Conservation (phyloP, 768 basidiomycete genomes). For the Auricularia sp. region DNA sequence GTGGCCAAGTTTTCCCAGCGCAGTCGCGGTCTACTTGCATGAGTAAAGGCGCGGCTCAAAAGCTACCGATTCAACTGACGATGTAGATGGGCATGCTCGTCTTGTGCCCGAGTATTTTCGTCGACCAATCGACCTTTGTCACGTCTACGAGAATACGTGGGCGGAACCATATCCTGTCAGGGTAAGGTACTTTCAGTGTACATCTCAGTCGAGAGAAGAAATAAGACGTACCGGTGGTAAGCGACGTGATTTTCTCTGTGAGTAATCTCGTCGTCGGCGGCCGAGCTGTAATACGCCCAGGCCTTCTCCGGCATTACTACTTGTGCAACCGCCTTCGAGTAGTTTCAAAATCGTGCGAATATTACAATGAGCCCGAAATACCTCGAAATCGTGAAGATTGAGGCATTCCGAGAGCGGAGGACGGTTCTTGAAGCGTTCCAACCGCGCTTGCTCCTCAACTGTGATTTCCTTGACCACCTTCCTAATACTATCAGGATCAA, state of each 20-base stretch:
- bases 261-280: conserved; percentile 91
- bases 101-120: conserved; percentile 67
- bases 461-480: conserved; percentile 55
- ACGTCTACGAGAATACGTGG: conserved; percentile 81
- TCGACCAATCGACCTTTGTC: conserved; percentile 76
- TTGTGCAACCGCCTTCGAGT: conserved; percentile 66
- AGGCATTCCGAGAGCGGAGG: conserved; percentile 73
- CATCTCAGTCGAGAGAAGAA: conserved; percentile 9
- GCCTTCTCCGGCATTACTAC: conserved; percentile 75
- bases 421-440: conserved; percentile 47
- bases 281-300: conserved; percentile 97
- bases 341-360: conserved; percentile 7
- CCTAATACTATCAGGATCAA: conserved; percentile 60
- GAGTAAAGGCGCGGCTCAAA: not conserved
- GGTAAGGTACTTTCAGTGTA: not conserved
- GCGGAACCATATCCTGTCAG: conserved; percentile 69
- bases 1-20: conserved; percentile 88
- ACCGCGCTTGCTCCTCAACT: conserved; percentile 60
- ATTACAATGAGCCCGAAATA: conserved; percentile 17
- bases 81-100: conserved; percentile 76
- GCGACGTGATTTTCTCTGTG: conserved; percentile 83
- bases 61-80: conserved; percentile 27
- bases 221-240: conserved; percentile 59
- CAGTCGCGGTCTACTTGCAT: conserved; percentile 57
- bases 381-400: conserved; percentile 93